Percentiles rank a stretch among this genome's conserved stretches.
Conservation (phyloP, 345 rosid genomes). For the Camelina sativa region DNA sequence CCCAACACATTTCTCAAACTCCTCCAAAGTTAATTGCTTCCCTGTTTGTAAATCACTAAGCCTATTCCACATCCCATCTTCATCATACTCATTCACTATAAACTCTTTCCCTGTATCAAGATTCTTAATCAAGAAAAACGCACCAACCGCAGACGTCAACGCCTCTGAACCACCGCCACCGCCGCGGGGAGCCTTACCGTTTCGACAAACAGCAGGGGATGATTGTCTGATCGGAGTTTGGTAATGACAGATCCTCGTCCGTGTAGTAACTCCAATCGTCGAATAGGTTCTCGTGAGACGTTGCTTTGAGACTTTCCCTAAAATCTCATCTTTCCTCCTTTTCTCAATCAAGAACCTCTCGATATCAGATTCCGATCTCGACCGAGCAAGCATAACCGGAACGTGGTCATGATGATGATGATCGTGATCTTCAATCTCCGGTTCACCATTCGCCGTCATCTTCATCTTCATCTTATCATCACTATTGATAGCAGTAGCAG, state of each 20-base stretch:
- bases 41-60: constrained; percentile 96
- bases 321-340: constrained; percentile 62
- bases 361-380: constrained; percentile 75
- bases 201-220: constrained; percentile 42
- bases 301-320: constrained; percentile 74
- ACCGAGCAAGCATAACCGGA: constrained; percentile 55
- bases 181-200: constrained; percentile 35
- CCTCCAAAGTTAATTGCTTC: constrained; percentile 89
- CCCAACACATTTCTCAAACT: constrained; percentile 83
- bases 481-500: background rate
- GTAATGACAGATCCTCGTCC: constrained; percentile 48
- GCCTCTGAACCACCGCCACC: constrained; percentile 31
- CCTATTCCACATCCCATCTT: constrained; percentile 93
- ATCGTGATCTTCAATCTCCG: constrained; percentile 12
- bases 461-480: constrained; percentile 8
- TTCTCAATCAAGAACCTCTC: constrained; percentile 54
- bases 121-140: constrained; percentile 84
- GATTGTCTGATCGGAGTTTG: constrained; percentile 50
- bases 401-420: constrained; percentile 30
- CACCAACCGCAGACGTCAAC: constrained; percentile 52
- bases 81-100: constrained; percentile 76
- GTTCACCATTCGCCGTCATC: background rate
- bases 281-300: constrained; percentile 68
- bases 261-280: constrained; percentile 45
- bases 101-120: constrained; percentile 90